These are phyloP conservation scores for Kwoniella newhampshirensis DNA, from an alignment of 768 basidiomycete species.

Conservation along the genomic window DNA sequence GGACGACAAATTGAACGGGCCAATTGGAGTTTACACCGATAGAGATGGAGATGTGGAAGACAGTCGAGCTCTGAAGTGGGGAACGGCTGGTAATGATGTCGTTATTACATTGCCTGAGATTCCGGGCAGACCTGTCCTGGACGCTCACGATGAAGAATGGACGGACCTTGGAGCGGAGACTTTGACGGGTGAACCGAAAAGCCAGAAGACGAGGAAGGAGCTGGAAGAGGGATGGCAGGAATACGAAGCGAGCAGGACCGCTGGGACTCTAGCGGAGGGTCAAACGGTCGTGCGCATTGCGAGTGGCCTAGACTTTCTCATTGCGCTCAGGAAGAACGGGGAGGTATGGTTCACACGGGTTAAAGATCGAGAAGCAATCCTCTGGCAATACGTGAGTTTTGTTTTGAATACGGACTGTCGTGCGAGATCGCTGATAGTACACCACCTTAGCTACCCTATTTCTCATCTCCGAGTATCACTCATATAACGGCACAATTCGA, in stretches of 20 bases:
- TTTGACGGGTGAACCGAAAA: neutral
- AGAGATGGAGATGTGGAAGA: constrained; percentile 17
- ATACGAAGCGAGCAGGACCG: constrained; percentile 4
- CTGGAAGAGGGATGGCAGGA: constrained; percentile 25
- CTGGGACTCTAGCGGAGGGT: constrained; percentile 12
- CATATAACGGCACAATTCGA: constrained; percentile 82
- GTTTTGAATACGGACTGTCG: neutral
- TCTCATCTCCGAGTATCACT: constrained; percentile 41
- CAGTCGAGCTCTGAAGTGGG: constrained; percentile 34
- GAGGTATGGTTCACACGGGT: constrained; percentile 43
- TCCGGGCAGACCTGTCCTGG: constrained; percentile 20
- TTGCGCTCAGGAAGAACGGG: constrained; percentile 64
- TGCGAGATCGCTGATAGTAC: constrained; percentile 11
- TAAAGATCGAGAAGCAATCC: constrained; percentile 21
- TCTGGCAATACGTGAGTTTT: constrained; percentile 67
- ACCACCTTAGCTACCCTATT: constrained; percentile 29
- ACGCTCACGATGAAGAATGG: neutral
- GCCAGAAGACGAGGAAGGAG: constrained; percentile 7
- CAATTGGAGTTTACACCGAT: constrained; percentile 8
- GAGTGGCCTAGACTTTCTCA: constrained; percentile 67
- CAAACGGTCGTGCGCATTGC: constrained; percentile 73
- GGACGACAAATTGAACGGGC: constrained; percentile 20
- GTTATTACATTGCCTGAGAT: constrained; percentile 24
- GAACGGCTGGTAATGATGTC: constrained; percentile 31
- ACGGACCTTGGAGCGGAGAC: neutral